phyloP scores from a whole-genome alignment of 345 rosid species.

The Lepidium sativum region DNA sequence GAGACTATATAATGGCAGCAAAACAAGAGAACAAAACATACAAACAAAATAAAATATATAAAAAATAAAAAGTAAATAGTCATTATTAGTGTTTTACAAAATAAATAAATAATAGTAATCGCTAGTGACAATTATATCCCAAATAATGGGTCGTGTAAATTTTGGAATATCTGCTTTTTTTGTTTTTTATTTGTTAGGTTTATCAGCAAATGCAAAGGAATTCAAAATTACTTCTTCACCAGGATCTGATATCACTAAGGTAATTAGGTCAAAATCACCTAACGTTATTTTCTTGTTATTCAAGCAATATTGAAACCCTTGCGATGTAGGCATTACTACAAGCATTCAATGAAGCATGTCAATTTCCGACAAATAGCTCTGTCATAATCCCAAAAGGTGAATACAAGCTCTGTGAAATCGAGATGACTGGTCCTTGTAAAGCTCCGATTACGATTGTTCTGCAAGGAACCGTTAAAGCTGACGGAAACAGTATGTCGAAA shows the following conservation, averaged over 20 bases:
- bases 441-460: slow-evolving; percentile 9
- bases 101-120: not conserved
- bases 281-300: not conserved
- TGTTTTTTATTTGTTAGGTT: slow-evolving; percentile 13
- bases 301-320: not conserved
- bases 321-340: slow-evolving; percentile 6
- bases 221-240: slow-evolving; percentile 7
- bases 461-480: slow-evolving; percentile 18
- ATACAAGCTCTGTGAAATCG: slow-evolving; percentile 15
- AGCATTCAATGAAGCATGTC: slow-evolving; percentile 25
- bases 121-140: not conserved
- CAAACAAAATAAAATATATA: not conserved
- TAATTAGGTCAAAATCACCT: not conserved
- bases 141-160: slow-evolving; percentile 11
- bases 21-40: not conserved
- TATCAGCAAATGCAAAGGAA: slow-evolving; percentile 21
- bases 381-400: slow-evolving; percentile 23
- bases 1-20: slow-evolving; percentile 10
- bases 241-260: slow-evolving; percentile 24
- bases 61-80: not conserved
- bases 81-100: slow-evolving; percentile 1
- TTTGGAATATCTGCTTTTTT: not conserved
- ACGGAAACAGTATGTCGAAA: not conserved
- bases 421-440: slow-evolving; percentile 26
- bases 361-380: not conserved